phyloP scores from a whole-genome alignment of 495 filamentous ascomycete species.

The Aspergillus sclerotiicarbonarius region DNA sequence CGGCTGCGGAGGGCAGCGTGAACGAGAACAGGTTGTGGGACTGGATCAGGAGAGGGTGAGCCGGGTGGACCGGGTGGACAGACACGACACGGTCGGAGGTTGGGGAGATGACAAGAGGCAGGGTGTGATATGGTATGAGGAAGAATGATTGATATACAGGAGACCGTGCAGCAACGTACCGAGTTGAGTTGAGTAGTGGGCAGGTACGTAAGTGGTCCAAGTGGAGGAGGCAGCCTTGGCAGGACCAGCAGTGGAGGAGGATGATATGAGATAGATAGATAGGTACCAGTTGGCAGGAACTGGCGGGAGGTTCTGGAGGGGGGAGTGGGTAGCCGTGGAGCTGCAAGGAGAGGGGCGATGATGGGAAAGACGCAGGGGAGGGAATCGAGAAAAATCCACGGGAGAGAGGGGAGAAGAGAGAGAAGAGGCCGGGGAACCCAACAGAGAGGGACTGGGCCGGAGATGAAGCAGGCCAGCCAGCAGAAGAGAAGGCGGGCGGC shows the following conservation, averaged over 20 bases:
- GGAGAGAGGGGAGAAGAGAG: neutral
- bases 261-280: too few species aligned
- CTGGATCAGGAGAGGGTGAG: slow-evolving; percentile 7
- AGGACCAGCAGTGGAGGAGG: neutral
- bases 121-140: slow-evolving; percentile 1
- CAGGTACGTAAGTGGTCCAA: slow-evolving; percentile 7
- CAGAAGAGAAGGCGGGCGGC: neutral
- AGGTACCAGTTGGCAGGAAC: slow-evolving; percentile 17
- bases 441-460: neutral
- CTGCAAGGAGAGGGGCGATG: neutral
- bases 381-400: neutral
- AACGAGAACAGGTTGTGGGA: neutral
- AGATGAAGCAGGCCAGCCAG: neutral
- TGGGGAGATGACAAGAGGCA: slow-evolving; percentile 6
- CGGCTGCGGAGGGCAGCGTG: slow-evolving; percentile 26
- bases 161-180: neutral
- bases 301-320: slow-evolving; percentile 15
- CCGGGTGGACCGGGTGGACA: neutral
- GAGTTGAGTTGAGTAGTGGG: neutral
- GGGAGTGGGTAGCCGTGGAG: neutral
- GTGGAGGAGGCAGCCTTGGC: slow-evolving; percentile 6
- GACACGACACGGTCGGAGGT: neutral
- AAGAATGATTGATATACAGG: neutral
- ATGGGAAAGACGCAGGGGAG: slow-evolving; percentile 11
- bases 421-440: slow-evolving; percentile 9